phyloP scores from a whole-genome alignment of 768 basidiomycete genomes.

The Psilocybe cubensis region DNA sequence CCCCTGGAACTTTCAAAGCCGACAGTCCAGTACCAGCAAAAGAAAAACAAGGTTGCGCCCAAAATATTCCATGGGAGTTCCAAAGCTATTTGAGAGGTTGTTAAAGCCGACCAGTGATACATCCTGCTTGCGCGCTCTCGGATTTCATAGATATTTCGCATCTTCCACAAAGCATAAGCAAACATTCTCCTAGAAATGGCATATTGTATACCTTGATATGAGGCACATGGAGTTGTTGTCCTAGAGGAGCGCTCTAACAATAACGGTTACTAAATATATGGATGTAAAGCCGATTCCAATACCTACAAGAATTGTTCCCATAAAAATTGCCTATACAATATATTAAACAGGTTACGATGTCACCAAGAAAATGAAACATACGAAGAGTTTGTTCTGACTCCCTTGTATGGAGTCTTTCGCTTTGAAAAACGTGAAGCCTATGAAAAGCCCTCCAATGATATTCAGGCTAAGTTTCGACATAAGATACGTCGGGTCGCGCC shows the following conservation, averaged over 20 bases:
- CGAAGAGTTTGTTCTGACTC: conserved; percentile 69
- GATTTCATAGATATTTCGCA: conserved; percentile 68
- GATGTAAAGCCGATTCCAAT: conserved; percentile 1
- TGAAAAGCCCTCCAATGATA: conserved; percentile 56
- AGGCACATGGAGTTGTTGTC: conserved; percentile 66
- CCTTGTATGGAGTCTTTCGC: conserved; percentile 56
- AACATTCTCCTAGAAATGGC: neutral
- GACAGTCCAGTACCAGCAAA: conserved; percentile 78
- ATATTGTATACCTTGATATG: conserved; percentile 46
- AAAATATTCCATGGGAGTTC: conserved; percentile 72
- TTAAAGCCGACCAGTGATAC: conserved; percentile 66
- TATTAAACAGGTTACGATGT: neutral
- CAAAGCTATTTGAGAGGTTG: conserved; percentile 56
- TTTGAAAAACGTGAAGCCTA: conserved; percentile 69
- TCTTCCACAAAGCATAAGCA: conserved; percentile 19
- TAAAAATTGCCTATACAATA: conserved; percentile 51
- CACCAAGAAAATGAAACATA: conserved; percentile 32
- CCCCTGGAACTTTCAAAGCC: conserved; percentile 57
- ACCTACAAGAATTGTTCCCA: conserved; percentile 51
- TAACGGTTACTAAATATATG: neutral
- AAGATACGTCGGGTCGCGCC: conserved; percentile 66
- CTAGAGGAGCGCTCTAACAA: conserved; percentile 48
- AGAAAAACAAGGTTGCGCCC: conserved; percentile 62
- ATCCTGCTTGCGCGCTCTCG: conserved; percentile 68
- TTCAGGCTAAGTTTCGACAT: conserved; percentile 62